Evolutionary conservation across 352 stramenopile species (phyloP), one percentile per base, ranked within the genome.

Genomic region (Phytophthora citrophthora): DNA sequence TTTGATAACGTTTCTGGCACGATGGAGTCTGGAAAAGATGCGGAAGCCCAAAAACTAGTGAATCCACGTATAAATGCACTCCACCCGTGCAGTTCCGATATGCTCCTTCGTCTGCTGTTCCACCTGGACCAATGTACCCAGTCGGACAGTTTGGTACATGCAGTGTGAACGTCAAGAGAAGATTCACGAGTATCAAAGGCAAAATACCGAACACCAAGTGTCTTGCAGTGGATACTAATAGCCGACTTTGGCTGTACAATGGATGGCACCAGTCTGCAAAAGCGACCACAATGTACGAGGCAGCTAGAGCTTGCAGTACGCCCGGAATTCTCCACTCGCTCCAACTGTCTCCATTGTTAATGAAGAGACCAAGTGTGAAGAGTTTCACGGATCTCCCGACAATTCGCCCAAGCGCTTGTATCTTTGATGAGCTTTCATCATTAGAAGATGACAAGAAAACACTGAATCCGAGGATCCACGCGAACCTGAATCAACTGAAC

Each of bases 381-480:
- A 94, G 72, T 61, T 83, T 93, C 1, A 65, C 11, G 0, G 77
- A 49, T 47, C 85, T 75, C 15, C 53, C 20, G 5, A 57, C 27
- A 4, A 76, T 74, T 0, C 46, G 48, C 4, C 16, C 5, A 36
- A 66, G 20, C 10, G 36, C 7, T 26, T 72, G 31, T n/a, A 29
- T 5, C n/a, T 46, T 41, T 10, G 46, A 16, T 11, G 29, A 18
- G 1, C 26, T 36, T 44, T 9, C 26, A 56, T 20, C 44, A 6
- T 16, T 24, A 27, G 43, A 58, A 11, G 69, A 74, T 12, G 60
- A 61, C 16, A 87, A 59, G 27, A 79, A 81, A 39, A 77, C 44
- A 47, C 73, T 83, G 34, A 88, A 88, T 15, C 89, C 87, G 76
- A 96, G 93, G 61, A 94, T 94, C 86, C 86, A 96, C 38, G 79